Conservation (phyloP, 78 protist genomes). For the Polysphondylium violaceum region DNA sequence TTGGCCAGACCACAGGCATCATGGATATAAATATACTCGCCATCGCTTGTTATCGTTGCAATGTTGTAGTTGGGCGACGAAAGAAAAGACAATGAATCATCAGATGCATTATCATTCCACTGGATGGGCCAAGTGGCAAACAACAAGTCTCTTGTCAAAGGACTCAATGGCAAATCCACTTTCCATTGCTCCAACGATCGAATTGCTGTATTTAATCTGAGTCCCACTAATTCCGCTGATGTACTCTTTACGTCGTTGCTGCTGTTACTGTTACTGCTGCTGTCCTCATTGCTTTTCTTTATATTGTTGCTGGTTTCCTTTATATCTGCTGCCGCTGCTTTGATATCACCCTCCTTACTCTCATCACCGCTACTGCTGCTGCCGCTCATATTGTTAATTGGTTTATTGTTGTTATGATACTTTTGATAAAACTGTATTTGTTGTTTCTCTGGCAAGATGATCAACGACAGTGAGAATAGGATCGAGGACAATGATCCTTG, state of each 20-base stretch:
- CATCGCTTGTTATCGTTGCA: slow-evolving; percentile 76
- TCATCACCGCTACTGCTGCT: background rate
- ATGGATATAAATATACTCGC: slow-evolving; percentile 81
- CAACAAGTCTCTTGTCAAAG: slow-evolving; percentile 61
- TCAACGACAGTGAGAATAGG: slow-evolving; percentile 39
- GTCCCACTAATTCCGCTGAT: background rate
- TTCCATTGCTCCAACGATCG: slow-evolving; percentile 76
- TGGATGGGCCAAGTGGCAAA: slow-evolving; percentile 66
- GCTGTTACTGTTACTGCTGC: background rate
- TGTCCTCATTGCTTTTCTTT: background rate
- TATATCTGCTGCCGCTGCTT: background rate
- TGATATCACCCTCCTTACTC: background rate
- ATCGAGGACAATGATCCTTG: slow-evolving; percentile 63
- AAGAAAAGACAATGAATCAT: slow-evolving; percentile 42
- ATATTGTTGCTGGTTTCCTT: background rate
- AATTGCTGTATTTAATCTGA: slow-evolving; percentile 26
- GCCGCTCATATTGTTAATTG: background rate
- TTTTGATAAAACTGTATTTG: background rate
- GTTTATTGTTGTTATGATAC: background rate
- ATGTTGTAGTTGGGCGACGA: slow-evolving; percentile 32
- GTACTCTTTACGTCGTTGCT: background rate
- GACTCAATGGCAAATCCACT: slow-evolving; percentile 80
- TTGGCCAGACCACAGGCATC: slow-evolving; percentile 78
- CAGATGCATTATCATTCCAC: slow-evolving; percentile 72
- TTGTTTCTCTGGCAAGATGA: slow-evolving; percentile 29